These are phyloP conservation scores for Alternaria arbusti DNA, from an alignment of 2,329 filamentous ascomycete species.

Conservation along the genomic window DNA sequence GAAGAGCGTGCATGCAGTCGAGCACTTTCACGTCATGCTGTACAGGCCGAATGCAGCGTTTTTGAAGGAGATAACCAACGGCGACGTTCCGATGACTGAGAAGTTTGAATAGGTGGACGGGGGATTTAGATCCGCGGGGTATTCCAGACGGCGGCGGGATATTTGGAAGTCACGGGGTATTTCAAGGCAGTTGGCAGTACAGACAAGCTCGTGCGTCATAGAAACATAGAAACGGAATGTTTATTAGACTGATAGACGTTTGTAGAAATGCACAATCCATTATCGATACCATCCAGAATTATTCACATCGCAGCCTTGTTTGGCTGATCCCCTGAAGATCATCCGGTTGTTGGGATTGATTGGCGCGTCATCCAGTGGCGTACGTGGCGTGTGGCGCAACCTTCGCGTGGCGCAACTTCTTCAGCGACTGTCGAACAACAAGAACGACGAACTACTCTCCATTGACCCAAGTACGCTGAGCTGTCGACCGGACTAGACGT, in stretches of 20 bases:
- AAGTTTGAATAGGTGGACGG: slow-evolving; percentile 18
- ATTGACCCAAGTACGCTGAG: background rate
- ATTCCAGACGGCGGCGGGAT: background rate
- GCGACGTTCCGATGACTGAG: slow-evolving; percentile 69
- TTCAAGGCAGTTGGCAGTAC: background rate
- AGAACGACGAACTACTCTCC: background rate
- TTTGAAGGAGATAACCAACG: slow-evolving; percentile 72
- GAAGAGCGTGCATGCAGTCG: slow-evolving; percentile 84
- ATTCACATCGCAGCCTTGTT: background rate
- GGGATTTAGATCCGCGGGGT: background rate
- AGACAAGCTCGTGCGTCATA: background rate
- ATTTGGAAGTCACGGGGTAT: background rate
- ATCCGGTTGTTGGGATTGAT: background rate
- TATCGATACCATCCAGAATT: background rate
- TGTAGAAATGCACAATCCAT: background rate
- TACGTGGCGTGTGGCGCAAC: background rate
- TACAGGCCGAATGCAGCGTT: slow-evolving; percentile 75
- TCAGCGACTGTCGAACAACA: background rate
- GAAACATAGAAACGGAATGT: slow-evolving; percentile 16
- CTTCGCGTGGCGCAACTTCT: background rate
- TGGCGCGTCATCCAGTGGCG: slow-evolving; percentile 11
- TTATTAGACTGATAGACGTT: background rate
- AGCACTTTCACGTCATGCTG: slow-evolving; percentile 96
- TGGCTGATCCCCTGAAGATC: slow-evolving; percentile 16
- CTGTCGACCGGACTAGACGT: background rate